These are phyloP conservation scores for Panicum miliaceum DNA, from an alignment of 176 grass and related monocot genomes.

Conservation along the genomic window DNA sequence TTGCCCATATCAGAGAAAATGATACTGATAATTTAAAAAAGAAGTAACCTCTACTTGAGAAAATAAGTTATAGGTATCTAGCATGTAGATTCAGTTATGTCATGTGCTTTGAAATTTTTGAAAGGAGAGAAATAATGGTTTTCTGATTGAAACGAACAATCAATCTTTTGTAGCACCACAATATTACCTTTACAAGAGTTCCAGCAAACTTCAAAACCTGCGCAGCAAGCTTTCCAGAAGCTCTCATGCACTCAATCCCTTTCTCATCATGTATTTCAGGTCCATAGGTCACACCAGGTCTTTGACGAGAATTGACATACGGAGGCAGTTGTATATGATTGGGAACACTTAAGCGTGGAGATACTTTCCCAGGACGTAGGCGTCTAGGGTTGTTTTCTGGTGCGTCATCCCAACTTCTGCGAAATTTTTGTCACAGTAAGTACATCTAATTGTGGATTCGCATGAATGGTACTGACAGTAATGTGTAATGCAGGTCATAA, in stretches of 20 bases:
- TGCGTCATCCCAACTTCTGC: slow-evolving; percentile 62
- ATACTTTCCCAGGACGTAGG: slow-evolving; percentile 81
- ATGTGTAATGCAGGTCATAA: not conserved
- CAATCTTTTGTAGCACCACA: slow-evolving; percentile 28
- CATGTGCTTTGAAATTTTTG: not conserved
- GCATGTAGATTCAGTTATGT: slow-evolving; percentile 18
- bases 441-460: slow-evolving; percentile 3
- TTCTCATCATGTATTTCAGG: slow-evolving; percentile 85
- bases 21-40: slow-evolving; percentile 7
- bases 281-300: slow-evolving; percentile 58
- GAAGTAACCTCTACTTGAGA: not conserved
- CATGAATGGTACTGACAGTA: not conserved
- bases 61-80: slow-evolving; percentile 27
- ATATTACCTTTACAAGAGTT: slow-evolving; percentile 84
- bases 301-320: slow-evolving; percentile 68
- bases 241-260: slow-evolving; percentile 90
- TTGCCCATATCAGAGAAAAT: not conserved
- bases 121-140: slow-evolving; percentile 13
- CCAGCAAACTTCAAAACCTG: slow-evolving; percentile 91
- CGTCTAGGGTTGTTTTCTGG: slow-evolving; percentile 61
- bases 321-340: slow-evolving; percentile 79
- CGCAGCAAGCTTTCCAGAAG: slow-evolving; percentile 86
- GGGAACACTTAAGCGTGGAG: slow-evolving; percentile 77
- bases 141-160: slow-evolving; percentile 26
- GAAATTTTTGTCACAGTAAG: slow-evolving; percentile 13